Percentiles rank a stretch among this genome's conserved stretches.
These are phyloP conservation scores for Podosphaera fusca DNA, from an alignment of 2,329 filamentous ascomycete species.

Conservation along the genomic window DNA sequence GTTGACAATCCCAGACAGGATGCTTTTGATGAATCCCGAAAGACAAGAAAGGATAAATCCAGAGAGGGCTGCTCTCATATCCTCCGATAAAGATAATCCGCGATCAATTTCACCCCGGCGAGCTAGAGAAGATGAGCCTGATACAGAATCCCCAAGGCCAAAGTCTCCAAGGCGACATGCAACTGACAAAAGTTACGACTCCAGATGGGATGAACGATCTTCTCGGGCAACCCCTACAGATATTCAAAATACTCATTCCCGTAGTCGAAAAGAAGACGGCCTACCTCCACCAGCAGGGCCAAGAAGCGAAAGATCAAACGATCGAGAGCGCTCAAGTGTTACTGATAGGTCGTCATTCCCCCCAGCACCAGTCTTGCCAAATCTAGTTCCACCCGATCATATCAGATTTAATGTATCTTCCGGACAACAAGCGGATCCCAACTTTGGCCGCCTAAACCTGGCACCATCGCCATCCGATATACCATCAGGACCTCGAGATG, in stretches of 20 bases:
- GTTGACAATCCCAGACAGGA: conserved; percentile 8
- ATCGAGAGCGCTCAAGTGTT: conserved; percentile 21
- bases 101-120: conserved; percentile 14
- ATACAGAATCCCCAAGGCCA: conserved; percentile 15
- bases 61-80: conserved; percentile 15
- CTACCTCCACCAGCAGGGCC: conserved; percentile 14
- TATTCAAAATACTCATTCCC: conserved; percentile 6
- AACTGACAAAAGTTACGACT: conserved; percentile 18
- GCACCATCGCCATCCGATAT: conserved; percentile 22
- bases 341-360: conserved; percentile 22
- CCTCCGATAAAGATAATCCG: conserved; percentile 9
- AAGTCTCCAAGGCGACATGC: conserved; percentile 28
- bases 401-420: conserved; percentile 18
- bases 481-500: conserved; percentile 32
- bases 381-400: conserved; percentile 25
- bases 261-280: conserved; percentile 10
- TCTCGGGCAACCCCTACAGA: conserved; percentile 8
- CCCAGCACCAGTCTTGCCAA: conserved; percentile 16
- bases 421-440: conserved; percentile 30
- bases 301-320: conserved; percentile 20
- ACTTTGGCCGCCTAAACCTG: conserved; percentile 37
- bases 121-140: conserved; percentile 13
- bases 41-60: conserved; percentile 16
- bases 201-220: conserved; percentile 13
- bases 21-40: conserved; percentile 10